A percentile compares a stretch with the other conserved stretches of the same genome.
Evolutionary conservation across 805 yeast genomes (phyloP).

Genomic region (Trichomonascus vanleenenianus): DNA sequence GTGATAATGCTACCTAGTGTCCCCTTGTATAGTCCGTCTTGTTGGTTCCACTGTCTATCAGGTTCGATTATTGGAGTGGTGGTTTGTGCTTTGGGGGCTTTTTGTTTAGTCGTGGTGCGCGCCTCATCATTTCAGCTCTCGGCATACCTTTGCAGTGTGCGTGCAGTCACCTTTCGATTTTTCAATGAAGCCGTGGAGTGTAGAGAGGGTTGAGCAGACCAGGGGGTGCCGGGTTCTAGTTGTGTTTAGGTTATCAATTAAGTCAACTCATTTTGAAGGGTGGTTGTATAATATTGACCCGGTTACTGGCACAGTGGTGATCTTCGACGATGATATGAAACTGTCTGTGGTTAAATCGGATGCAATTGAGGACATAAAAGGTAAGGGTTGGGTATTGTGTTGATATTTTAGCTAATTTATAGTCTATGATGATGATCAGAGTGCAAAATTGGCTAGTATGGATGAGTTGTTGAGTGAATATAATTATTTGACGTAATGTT

Average conservation of each 20-base stretch:
- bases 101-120: too few species aligned
- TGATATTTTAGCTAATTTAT: too few species aligned
- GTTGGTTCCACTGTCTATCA: background rate
- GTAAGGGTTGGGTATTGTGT: background rate
- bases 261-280: constrained; percentile 9
- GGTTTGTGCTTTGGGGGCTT: too few species aligned
- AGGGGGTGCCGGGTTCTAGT: constrained; percentile 8
- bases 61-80: background rate
- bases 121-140: too few species aligned
- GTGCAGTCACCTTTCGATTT: too few species aligned
- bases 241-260: constrained; percentile 1
- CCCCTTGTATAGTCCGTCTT: background rate
- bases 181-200: too few species aligned
- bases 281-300: constrained; percentile 10
- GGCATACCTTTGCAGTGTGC: too few species aligned
- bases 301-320: constrained; percentile 8
- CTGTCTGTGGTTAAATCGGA: background rate
- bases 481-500: too few species aligned
- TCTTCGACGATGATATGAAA: constrained; percentile 3
- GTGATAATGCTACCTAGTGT: background rate
- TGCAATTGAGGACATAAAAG: background rate
- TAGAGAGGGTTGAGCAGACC: constrained; percentile 1
- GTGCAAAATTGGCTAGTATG: background rate
- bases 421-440: background rate
- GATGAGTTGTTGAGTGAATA: background rate